A percentile compares a stretch with the other conserved stretches of the same genome.
Evolutionary conservation across 768 basidiomycete genomes (phyloP).

Genomic region (Atractiella rhizophila): DNA sequence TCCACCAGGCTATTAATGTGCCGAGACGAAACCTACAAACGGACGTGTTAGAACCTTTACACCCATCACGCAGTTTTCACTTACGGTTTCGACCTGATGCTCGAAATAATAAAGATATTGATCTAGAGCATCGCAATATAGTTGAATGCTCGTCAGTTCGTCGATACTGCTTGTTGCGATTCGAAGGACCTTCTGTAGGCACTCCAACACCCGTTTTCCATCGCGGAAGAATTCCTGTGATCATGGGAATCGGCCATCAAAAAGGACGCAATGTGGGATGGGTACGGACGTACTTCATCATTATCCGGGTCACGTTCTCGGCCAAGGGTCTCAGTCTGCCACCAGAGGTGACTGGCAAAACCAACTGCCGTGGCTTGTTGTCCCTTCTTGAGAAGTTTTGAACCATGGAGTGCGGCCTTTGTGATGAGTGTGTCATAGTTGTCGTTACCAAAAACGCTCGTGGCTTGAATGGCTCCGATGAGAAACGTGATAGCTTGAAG

Average conservation of each 20-base stretch:
- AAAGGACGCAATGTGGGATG: background rate
- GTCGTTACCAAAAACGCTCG: slow-evolving; percentile 72
- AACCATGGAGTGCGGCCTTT: slow-evolving; percentile 91
- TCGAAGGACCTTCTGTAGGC: slow-evolving; percentile 80
- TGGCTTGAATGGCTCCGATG: slow-evolving; percentile 66
- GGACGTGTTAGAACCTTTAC: background rate
- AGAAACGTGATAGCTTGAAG: slow-evolving; percentile 90
- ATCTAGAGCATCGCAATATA: slow-evolving; percentile 88
- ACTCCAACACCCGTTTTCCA: slow-evolving; percentile 90
- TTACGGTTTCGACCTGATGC: slow-evolving; percentile 65
- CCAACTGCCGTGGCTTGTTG: slow-evolving; percentile 89
- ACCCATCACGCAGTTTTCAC: slow-evolving; percentile 19
- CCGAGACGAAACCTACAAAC: slow-evolving; percentile 56
- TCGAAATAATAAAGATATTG: slow-evolving; percentile 92
- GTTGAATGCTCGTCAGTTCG: slow-evolving; percentile 82
- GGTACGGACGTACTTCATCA: slow-evolving; percentile 28
- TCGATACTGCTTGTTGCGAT: slow-evolving; percentile 93
- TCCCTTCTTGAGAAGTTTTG: slow-evolving; percentile 88
- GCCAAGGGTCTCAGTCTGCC: slow-evolving; percentile 45
- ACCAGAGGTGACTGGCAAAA: slow-evolving; percentile 92
- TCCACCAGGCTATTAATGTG: slow-evolving; percentile 92
- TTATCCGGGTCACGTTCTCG: slow-evolving; percentile 29
- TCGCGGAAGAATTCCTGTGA: slow-evolving; percentile 33
- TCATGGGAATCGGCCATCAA: background rate
- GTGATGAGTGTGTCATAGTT: slow-evolving; percentile 96